A percentile compares a stretch with the other conserved stretches of the same genome.
Conservation (phyloP, 1,284 basidiomycete species). For the Ustilago bromivora region DNA sequence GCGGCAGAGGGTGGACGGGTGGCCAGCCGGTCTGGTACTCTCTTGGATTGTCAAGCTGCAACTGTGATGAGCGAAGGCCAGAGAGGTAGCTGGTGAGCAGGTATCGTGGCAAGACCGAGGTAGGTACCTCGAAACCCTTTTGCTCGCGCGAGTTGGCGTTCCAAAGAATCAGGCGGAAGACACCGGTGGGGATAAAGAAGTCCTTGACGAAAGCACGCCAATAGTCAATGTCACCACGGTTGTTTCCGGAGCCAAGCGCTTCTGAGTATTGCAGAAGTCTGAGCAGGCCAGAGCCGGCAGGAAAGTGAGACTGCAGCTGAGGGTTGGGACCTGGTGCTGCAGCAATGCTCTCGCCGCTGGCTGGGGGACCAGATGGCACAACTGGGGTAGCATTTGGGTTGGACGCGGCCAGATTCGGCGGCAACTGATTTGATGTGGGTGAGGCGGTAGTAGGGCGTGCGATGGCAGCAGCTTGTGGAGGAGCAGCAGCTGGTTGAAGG, state of each 20-base stretch:
- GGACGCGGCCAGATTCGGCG: constrained; percentile 3
- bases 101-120: constrained; percentile 53
- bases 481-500: constrained; percentile 27
- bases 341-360: constrained; percentile 10
- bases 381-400: constrained; percentile 4
- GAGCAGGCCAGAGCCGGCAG: constrained; percentile 40
- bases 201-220: constrained; percentile 54
- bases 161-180: constrained; percentile 52
- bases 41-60: constrained; percentile 51
- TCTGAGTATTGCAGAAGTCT: constrained; percentile 53
- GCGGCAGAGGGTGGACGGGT: constrained; percentile 38
- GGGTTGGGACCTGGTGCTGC: constrained; percentile 43
- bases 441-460: constrained; percentile 27
- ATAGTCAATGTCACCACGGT: constrained; percentile 48
- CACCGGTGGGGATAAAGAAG: constrained; percentile 50
- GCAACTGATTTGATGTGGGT: constrained; percentile 20
- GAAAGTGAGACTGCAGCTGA: constrained; percentile 42
- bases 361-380: constrained; percentile 14
- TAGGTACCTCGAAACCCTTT: constrained; percentile 57
- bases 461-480: constrained; percentile 10
- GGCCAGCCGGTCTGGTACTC: constrained; percentile 51
- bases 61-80: constrained; percentile 33
- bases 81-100: constrained; percentile 58
- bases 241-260: constrained; percentile 32
- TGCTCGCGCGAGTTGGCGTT: constrained; percentile 57